These are phyloP conservation scores for Globisporangium takayamanum DNA, from an alignment of 352 stramenopile species.

Conservation along the genomic window DNA sequence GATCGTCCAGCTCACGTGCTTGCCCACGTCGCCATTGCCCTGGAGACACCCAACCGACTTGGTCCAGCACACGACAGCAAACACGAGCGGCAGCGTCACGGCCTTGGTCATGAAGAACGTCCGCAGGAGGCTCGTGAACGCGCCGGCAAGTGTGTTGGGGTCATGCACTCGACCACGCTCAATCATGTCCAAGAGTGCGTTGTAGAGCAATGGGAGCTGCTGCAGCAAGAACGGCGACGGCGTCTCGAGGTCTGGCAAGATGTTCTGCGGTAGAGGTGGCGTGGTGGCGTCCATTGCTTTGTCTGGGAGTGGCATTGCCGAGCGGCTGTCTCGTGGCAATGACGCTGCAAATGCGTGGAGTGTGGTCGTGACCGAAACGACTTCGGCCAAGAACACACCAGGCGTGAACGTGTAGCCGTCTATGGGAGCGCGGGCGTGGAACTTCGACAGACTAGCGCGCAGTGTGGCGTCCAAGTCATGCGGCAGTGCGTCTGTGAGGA, in stretches of 20 bases:
- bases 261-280: constrained; percentile 6
- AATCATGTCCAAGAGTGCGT: not conserved
- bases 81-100: constrained; percentile 20
- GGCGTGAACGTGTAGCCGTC: constrained; percentile 15
- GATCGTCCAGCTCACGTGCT: constrained; percentile 20
- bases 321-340: constrained; percentile 8
- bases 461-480: not conserved
- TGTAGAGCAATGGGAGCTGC: constrained; percentile 20
- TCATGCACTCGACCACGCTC: constrained; percentile 11
- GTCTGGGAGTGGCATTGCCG: not conserved
- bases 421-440: constrained; percentile 9
- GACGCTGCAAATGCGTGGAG: constrained; percentile 18
- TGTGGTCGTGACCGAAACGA: constrained; percentile 11
- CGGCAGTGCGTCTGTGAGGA: constrained; percentile 9
- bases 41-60: constrained; percentile 25
- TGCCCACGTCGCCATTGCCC: constrained; percentile 12
- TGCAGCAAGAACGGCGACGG: constrained; percentile 17
- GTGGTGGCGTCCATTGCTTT: too few relatives aligned
- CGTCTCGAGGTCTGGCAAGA: constrained; percentile 13
- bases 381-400: constrained; percentile 19
- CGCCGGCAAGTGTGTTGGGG: constrained; percentile 3
- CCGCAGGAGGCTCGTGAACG: constrained; percentile 14
- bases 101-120: constrained; percentile 20
- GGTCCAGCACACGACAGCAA: constrained; percentile 26
- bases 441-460: not conserved